Evolutionary conservation across 345 rosid species (phyloP), one percentile per base, ranked within the genome.

Genomic region (Mangifera indica): DNA sequence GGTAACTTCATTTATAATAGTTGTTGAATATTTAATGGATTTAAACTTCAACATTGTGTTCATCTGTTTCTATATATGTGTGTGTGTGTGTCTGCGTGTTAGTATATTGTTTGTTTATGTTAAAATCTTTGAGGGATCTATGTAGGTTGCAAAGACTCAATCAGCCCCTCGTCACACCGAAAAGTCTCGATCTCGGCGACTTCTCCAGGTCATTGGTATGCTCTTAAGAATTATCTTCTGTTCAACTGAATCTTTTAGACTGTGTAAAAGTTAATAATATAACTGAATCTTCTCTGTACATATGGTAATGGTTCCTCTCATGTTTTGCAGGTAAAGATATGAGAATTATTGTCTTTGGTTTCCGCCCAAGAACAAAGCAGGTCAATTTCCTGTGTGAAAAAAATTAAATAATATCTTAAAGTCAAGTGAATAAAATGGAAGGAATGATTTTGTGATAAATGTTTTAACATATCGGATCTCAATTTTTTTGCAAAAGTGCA

Each of bases 341-440:
- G 99, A 89, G 97, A 80, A 83, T 93, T 65, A 78, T 95, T 71
- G 98, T 95, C 51, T 91, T 91, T 78, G 96, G 98, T 73, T 95
- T 95, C 76, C 98, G 79, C 75, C 94, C 99, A 48, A 83, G 82
- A 71, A 91, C 85, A 78, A 93, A 83, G 88, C 94, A 88, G 99
- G 99, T 93, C 32, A 74, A 66, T 59, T 52, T 48, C 18, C 10
- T 34, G 20, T 42, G 42, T 17, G 53, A 57, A 58, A 40, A 21
- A 5, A 18, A 21, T 12, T 40, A 10, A 55, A 66, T 67, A 2
- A 25, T 12, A 20, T 54, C 48, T 53, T 5, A 42, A 26, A 18
- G 37, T 11, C 45, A 70, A 59, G 18, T 58, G 44, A 18, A 9
- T 70, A n/a, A 49, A 53, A 42, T 17, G 15, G 15, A 4, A 10